phyloP scores from a whole-genome alignment of 169 alveolate species.

The Besnoitia besnoiti region DNA sequence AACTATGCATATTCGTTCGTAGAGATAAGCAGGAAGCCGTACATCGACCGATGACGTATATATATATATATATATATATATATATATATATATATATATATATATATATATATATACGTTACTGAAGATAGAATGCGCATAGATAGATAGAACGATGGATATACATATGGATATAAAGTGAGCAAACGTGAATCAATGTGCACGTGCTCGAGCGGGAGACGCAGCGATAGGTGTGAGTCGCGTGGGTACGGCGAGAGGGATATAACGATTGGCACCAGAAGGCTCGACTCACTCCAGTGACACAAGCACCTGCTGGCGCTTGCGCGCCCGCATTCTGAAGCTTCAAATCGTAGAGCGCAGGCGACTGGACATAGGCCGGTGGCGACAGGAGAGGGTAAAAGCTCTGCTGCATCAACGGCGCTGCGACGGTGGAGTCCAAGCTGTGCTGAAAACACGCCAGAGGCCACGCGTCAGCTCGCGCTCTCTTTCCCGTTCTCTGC shows the following conservation, averaged over 20 bases:
- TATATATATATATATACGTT: no score
- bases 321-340: background rate
- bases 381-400: conserved; percentile 31
- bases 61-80: no score
- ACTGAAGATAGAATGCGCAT: background rate
- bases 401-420: conserved; percentile 65
- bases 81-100: no score
- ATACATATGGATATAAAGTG: background rate
- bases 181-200: background rate
- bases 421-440: conserved; percentile 54
- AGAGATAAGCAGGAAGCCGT: background rate
- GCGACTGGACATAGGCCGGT: background rate
- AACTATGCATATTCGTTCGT: background rate
- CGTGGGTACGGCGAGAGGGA: background rate
- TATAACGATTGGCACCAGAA: no score
- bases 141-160: background rate
- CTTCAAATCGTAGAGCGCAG: background rate
- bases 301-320: background rate
- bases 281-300: background rate
- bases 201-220: background rate
- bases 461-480: background rate
- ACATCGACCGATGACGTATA: background rate
- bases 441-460: conserved; percentile 38
- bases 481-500: background rate
- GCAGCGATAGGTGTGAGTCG: background rate